phyloP scores from a whole-genome alignment of 164 flowering plant genomes.

The Chimonanthus praecox region DNA sequence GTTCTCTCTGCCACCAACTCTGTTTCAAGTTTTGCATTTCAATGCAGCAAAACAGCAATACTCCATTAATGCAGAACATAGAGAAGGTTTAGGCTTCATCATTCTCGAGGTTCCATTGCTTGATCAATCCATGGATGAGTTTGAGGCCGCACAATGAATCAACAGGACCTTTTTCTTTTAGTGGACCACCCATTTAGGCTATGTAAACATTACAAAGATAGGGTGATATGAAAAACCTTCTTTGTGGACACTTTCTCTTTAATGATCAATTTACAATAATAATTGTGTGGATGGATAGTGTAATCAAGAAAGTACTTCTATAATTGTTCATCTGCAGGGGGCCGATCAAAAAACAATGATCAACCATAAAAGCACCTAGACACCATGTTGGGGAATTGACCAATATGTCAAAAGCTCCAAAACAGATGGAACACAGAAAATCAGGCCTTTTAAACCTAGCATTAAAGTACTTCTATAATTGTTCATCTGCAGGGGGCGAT shows the following conservation, averaged over 20 bases:
- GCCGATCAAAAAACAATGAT: not conserved
- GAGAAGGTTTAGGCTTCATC: not conserved
- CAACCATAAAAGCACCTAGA: not conserved
- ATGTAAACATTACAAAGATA: not conserved
- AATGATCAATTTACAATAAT: no score
- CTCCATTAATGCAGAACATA: no score
- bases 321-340: not conserved
- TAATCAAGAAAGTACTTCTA: not conserved
- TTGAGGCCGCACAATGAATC: not conserved
- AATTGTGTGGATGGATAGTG: not conserved
- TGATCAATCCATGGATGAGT: not conserved
- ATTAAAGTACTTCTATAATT: not conserved
- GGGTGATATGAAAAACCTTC: not conserved
- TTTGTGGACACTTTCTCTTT: not conserved
- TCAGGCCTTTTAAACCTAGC: no score
- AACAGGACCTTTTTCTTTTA: not conserved
- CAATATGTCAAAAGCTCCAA: no score
- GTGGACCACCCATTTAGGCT: not conserved
- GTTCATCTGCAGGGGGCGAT: not conserved
- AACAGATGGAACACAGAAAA: no score
- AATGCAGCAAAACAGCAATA: not conserved
- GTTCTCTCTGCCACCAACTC: conserved; percentile 61
- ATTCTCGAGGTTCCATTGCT: not conserved
- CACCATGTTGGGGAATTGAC: no score
- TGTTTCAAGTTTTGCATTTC: conserved; percentile 14